These are phyloP conservation scores for Begonia loranthoides DNA, from an alignment of 306 rosid genomes.

Conservation along the genomic window DNA sequence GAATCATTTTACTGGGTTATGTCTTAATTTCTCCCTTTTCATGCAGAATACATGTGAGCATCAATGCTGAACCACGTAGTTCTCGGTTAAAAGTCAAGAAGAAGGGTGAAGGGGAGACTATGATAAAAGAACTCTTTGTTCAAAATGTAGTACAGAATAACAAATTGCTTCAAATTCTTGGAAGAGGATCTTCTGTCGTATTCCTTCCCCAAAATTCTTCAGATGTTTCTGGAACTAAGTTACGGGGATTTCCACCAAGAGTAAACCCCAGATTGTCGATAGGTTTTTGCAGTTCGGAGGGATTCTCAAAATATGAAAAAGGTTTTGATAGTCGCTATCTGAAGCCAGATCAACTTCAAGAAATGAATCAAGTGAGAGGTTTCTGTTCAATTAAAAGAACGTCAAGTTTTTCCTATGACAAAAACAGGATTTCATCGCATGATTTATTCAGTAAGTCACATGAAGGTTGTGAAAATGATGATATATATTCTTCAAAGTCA, in stretches of 20 bases:
- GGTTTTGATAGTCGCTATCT: constrained; percentile 60
- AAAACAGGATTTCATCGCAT: constrained; percentile 27
- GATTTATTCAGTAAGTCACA: constrained; percentile 35
- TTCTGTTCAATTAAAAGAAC: constrained; percentile 43
- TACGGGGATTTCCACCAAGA: constrained; percentile 53
- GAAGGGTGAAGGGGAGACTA: constrained; percentile 83
- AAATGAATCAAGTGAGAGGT: constrained; percentile 32
- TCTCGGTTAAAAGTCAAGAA: constrained; percentile 88
- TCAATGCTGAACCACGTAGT: constrained; percentile 67
- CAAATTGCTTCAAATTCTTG: constrained; percentile 62
- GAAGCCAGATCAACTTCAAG: constrained; percentile 34
- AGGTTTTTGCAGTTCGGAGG: constrained; percentile 31
- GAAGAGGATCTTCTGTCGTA: constrained; percentile 62
- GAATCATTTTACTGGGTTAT: no score
- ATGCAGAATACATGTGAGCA: constrained; percentile 45
- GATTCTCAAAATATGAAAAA: constrained; percentile 38
- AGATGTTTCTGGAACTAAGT: constrained; percentile 68
- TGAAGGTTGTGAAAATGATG: constrained; percentile 32
- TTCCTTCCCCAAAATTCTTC: constrained; percentile 81
- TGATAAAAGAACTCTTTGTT: constrained; percentile 80
- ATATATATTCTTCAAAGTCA: constrained; percentile 29
- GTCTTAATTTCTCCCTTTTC: neutral
- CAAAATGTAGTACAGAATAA: constrained; percentile 61
- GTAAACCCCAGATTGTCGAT: constrained; percentile 31
- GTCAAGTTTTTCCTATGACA: constrained; percentile 31